phyloP scores from a whole-genome alignment of 257 asterid species.

The Eustoma russellianum region DNA sequence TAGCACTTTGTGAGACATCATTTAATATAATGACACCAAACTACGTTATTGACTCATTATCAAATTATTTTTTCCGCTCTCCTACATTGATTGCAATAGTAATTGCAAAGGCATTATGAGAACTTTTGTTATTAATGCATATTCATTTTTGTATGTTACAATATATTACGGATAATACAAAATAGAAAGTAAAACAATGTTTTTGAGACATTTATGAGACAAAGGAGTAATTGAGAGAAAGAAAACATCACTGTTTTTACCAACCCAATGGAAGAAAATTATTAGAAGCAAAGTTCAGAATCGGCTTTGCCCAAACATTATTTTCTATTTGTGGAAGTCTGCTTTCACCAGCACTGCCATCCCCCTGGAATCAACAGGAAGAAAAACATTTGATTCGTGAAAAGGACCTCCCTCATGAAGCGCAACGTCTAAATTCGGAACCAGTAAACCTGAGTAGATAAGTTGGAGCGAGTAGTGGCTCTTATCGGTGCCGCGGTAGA shows the following conservation, averaged over 20 bases:
- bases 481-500: conserved; percentile 22
- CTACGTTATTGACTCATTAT: too few species aligned
- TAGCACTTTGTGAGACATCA: too few species aligned
- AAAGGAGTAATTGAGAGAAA: not conserved
- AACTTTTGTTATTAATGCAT: too few species aligned
- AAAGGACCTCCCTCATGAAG: not conserved
- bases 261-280: conserved; percentile 80
- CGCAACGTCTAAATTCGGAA: not conserved
- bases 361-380: conserved; percentile 37
- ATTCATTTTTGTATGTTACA: too few species aligned
- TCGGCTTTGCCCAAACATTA: conserved; percentile 33
- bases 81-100: too few species aligned
- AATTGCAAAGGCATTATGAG: too few species aligned
- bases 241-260: not conserved
- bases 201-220: not conserved
- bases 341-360: conserved; percentile 31
- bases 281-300: conserved; percentile 40
- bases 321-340: conserved; percentile 16
- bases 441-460: conserved; percentile 33
- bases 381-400: not conserved
- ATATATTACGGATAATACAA: too few species aligned
- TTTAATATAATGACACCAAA: too few species aligned
- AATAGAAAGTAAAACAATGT: not conserved
- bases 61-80: too few species aligned
- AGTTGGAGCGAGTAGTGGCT: conserved; percentile 23